These are phyloP conservation scores for Aspergillus transmontanensis DNA, from an alignment of 2,329 filamentous ascomycete species.

Conservation along the genomic window DNA sequence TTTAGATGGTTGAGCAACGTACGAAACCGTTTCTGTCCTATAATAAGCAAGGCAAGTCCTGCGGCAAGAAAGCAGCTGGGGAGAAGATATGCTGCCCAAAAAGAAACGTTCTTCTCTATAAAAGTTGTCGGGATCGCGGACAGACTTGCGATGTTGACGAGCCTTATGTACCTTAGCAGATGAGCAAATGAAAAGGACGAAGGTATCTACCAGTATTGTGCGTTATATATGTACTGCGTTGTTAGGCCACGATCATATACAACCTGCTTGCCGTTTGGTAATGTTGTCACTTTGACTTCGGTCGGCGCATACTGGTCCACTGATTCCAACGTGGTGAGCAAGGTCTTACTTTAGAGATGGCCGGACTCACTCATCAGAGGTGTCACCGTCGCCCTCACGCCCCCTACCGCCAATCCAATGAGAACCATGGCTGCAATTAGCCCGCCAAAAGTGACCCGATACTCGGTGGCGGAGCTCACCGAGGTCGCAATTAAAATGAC, in stretches of 20 bases:
- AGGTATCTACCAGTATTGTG: constrained; percentile 39
- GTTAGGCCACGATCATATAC: constrained; percentile 25
- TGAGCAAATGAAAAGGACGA: not conserved
- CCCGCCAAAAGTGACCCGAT: constrained; percentile 21
- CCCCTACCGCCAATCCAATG: constrained; percentile 44
- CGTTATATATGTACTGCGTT: constrained; percentile 42
- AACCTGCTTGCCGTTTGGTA: not conserved
- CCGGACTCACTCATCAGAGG: constrained; percentile 36
- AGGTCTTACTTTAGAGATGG: not conserved
- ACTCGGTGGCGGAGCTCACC: constrained; percentile 5
- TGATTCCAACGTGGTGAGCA: constrained; percentile 1
- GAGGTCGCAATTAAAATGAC: constrained; percentile 30
- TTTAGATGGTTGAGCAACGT: not conserved
- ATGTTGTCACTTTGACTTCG: constrained; percentile 16
- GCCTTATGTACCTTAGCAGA: constrained; percentile 6
- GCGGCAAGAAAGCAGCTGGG: constrained; percentile 17
- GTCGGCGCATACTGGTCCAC: constrained; percentile 38
- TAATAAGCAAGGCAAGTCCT: constrained; percentile 12
- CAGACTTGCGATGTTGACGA: constrained; percentile 19
- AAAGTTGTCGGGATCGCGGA: constrained; percentile 17
- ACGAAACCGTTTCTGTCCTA: constrained; percentile 7
- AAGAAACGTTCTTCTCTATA: constrained; percentile 22
- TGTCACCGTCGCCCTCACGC: constrained; percentile 33
- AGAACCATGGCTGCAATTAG: constrained; percentile 36
- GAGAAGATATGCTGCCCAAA: constrained; percentile 23